Evolutionary conservation across 768 basidiomycete genomes (phyloP), one percentile per base, ranked within the genome.

Genomic region (Lactarius akahatsu): DNA sequence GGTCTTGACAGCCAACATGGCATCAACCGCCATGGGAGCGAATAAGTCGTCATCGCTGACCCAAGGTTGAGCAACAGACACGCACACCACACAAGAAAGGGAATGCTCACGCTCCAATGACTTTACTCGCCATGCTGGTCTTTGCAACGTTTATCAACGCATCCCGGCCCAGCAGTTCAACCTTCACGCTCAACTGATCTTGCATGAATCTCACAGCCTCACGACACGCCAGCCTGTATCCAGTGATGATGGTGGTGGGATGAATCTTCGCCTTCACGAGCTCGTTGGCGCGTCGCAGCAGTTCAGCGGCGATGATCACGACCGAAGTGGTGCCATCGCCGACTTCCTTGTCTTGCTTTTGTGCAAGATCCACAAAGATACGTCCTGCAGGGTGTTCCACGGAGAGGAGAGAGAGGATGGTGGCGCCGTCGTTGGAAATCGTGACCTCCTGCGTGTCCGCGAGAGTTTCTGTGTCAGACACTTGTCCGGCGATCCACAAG

Each of bases 261-360:
- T 99, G 97, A 61, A 99, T 98, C 78, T 94, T 98, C 70, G 93
- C 89, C 79, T 97, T 94, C 71, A 99, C 95, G 54, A 99, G 89
- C 76, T 98, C 97, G 75, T 98, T 98, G 63, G 96, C 97, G 62
- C 97, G 87, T 68, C 93, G 89, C 70, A 98, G 83, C 56, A 98
- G 86, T 77, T 98, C 97, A n/a, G 97, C 95, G 62, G 96, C 96
- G 75, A 99, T 85, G 71, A 99, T 92, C 57, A 99, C 97, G 52
- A 99, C 97, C 28, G 95, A 98, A 3, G 97, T 99, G 9, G 97
- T 99, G 16, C 97, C 97, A 79, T 99, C 97, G 43, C 97, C 97
- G 11, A 99, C 97, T 78, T 99, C 97, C 76, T 96, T 97, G 78
- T 99, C 97, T 78, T 98, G 96, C 74, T 98, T 98, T 78, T 98